phyloP scores from a whole-genome alignment of 2,329 filamentous ascomycete genomes.

The Ascochyta pisi region DNA sequence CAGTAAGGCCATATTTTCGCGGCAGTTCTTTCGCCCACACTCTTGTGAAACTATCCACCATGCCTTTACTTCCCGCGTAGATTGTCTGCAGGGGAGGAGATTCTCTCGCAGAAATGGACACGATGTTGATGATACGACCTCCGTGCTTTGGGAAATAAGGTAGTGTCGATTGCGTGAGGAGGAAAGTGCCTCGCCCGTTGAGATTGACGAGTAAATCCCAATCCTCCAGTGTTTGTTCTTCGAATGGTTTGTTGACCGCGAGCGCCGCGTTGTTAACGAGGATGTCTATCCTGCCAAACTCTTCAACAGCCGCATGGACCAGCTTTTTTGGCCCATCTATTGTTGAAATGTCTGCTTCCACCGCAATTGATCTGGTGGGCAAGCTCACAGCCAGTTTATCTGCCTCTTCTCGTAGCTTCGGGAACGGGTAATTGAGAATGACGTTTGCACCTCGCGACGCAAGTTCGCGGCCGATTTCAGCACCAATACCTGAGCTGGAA shows the following conservation, averaged over 20 bases:
- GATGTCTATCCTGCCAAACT: constrained; percentile 46
- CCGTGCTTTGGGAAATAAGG: constrained; percentile 47
- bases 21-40: constrained; percentile 28
- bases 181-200: constrained; percentile 53
- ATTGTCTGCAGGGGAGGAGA: constrained; percentile 53
- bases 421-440: constrained; percentile 58
- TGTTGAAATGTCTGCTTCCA: constrained; percentile 49
- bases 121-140: constrained; percentile 55
- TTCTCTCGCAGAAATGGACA: constrained; percentile 46
- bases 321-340: constrained; percentile 23
- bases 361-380: constrained; percentile 43
- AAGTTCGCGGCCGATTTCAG: constrained; percentile 52
- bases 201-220: constrained; percentile 54
- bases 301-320: constrained; percentile 1
- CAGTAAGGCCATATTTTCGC: constrained; percentile 55
- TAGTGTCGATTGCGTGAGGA: constrained; percentile 51
- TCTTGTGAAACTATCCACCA: constrained; percentile 57
- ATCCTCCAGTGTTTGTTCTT: constrained; percentile 49
- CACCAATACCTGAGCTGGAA: constrained; percentile 53
- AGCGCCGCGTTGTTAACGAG: constrained; percentile 48
- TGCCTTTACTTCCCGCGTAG: constrained; percentile 59
- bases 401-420: constrained; percentile 37
- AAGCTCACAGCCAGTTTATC: constrained; percentile 39
- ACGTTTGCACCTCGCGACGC: constrained; percentile 52
- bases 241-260: constrained; percentile 35